Evolutionary conservation across 129 eudicot species (phyloP), one percentile per base, ranked within the genome.

Genomic region (Scalesia atractyloides): DNA sequence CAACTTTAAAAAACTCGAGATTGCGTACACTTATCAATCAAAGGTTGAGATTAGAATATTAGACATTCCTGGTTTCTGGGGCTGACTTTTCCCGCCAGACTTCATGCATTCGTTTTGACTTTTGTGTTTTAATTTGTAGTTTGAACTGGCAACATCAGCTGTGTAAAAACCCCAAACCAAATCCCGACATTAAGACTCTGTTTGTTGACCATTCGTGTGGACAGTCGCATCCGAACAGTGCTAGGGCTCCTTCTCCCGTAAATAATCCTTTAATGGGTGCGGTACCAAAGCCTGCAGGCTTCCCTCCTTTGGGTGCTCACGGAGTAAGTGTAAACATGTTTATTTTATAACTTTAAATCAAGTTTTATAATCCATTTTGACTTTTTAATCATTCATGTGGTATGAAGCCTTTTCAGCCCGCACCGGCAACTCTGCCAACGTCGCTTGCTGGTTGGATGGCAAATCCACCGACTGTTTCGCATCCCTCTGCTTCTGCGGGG

Each of bases 161-260:
- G 6, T 92, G 96, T 84, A 89, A 92, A 70, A 88, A 68, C 51
- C 96, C 97, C 14, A 84, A 85, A 76, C 89, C 96, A 44, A 92
- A 89, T 85, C 96, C 96, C 17, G 96, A 92, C 30, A 92, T 92
- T 66, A 86, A 92, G 78, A 88, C 96, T 50, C 68, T 92, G 37
- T 92, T 92, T 80, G 82, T 92, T 41, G 96, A 92, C 79, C 97
- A 92, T 85, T 82, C 96, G 49, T 92, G 97, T 82, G 96, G 96
- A 69, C 96, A 80, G 41, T 83, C 89, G 48, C 97, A 90, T 19
- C 93, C 93, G 16, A 91, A 88, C 73, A 93, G 97, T 77, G 96
- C 97, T 63, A 79, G 93, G 68, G 93, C 95, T 58, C 93, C 89
- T 44, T 86, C 97, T 2, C 96, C 97, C 51, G 93, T 92, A 34